A percentile compares a stretch with the other conserved stretches of the same genome.
Evolutionary conservation across 768 basidiomycete species (phyloP).

Genomic region (Baorangia bicolor): DNA sequence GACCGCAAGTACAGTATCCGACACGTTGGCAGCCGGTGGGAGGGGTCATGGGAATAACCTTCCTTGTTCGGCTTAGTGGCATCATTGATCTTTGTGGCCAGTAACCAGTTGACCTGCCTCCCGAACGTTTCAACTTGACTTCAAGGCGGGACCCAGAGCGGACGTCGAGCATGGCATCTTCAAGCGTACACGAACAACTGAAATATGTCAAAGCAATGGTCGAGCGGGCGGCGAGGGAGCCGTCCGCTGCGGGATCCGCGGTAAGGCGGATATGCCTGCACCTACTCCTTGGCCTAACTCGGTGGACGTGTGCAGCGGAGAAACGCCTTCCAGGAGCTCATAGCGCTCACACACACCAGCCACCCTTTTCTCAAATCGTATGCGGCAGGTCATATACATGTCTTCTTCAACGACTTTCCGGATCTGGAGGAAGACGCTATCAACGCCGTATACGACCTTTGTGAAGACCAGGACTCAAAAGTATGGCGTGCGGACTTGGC

Average conservation of each 20-base stretch:
- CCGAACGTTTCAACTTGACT: not conserved
- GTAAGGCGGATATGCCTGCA: conserved; percentile 31
- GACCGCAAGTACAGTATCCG: too few relatives aligned
- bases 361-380: conserved; percentile 50
- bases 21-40: too few relatives aligned
- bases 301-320: conserved; percentile 42
- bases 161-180: conserved; percentile 20
- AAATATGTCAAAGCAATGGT: conserved; percentile 36
- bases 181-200: conserved; percentile 19
- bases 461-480: conserved; percentile 61
- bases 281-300: conserved; percentile 6
- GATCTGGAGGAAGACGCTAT: conserved; percentile 75
- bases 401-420: conserved; percentile 64
- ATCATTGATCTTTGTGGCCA: conserved; percentile 18
- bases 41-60: conserved; percentile 21
- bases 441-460: conserved; percentile 76
- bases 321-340: conserved; percentile 51
- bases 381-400: conserved; percentile 55
- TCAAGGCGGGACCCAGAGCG: not conserved
- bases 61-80: conserved; percentile 14
- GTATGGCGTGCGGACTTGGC: conserved; percentile 34
- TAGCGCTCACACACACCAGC: conserved; percentile 51
- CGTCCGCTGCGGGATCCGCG: conserved; percentile 38
- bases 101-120: not conserved
- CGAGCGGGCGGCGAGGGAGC: conserved; percentile 41